A percentile compares a stretch with the other conserved stretches of the same genome.
Conservation (phyloP, 1,284 basidiomycete genomes). For the Ceratobasidium theobromae region DNA sequence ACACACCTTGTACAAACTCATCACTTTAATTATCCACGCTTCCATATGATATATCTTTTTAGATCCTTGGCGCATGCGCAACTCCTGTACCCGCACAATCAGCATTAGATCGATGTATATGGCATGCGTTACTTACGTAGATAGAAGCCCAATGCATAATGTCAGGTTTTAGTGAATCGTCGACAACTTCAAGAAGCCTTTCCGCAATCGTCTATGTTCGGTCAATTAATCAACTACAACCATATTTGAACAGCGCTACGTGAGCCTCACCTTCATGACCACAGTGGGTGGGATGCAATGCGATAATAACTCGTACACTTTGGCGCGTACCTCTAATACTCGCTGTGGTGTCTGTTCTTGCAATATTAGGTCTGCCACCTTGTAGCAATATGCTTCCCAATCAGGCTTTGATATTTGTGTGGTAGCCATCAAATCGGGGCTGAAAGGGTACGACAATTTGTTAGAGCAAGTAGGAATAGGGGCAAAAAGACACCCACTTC, state of each 20-base stretch:
- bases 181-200: conserved; percentile 80
- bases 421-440: conserved; percentile 72
- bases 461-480: not conserved
- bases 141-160: conserved; percentile 97
- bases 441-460: conserved; percentile 35
- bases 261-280: conserved; percentile 72
- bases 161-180: conserved; percentile 84
- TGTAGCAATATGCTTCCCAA: conserved; percentile 97
- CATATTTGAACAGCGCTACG: not conserved
- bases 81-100: conserved; percentile 58
- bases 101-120: conserved; percentile 24
- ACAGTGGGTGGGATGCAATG: conserved; percentile 98
- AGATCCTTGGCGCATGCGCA: conserved; percentile 83
- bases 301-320: conserved; percentile 93
- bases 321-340: conserved; percentile 88
- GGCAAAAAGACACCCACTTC: conserved; percentile 53
- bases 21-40: conserved; percentile 86
- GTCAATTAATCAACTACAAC: not conserved
- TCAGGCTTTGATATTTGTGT: conserved; percentile 91
- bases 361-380: conserved; percentile 93
- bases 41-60: conserved; percentile 97
- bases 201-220: conserved; percentile 77
- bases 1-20: conserved; percentile 52
- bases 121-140: conserved; percentile 63
- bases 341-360: conserved; percentile 88